A percentile compares a stretch with the other conserved stretches of the same genome.
phyloP scores from a whole-genome alignment of 805 yeast genomes.

The Vanderwaltozyma tropicalis region DNA sequence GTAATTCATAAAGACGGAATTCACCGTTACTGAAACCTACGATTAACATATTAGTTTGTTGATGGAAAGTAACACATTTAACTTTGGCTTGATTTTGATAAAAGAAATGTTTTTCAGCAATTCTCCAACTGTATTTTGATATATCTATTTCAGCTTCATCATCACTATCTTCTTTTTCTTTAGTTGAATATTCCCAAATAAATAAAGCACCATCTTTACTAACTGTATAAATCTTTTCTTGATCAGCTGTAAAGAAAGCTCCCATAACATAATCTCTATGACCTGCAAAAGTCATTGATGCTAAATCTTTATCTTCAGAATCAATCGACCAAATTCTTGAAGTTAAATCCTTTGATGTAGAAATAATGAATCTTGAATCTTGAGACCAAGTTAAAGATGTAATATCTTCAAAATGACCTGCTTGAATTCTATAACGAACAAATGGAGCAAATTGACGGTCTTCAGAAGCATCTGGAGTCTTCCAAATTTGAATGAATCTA shows the following conservation, averaged over 20 bases:
- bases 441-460: constrained; percentile 95
- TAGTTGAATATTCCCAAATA: constrained; percentile 75
- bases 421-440: constrained; percentile 77
- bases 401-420: constrained; percentile 86
- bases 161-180: constrained; percentile 37
- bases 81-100: constrained; percentile 55
- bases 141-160: constrained; percentile 32
- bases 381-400: constrained; percentile 75
- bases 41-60: constrained; percentile 57
- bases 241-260: constrained; percentile 81
- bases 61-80: constrained; percentile 75
- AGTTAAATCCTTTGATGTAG: constrained; percentile 85
- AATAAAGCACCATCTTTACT: constrained; percentile 93
- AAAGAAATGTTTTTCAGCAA: constrained; percentile 64
- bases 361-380: constrained; percentile 79
- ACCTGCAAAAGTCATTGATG: constrained; percentile 81
- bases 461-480: constrained; percentile 68
- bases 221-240: constrained; percentile 82
- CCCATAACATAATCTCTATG: constrained; percentile 81
- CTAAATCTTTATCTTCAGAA: constrained; percentile 53
- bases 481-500: constrained; percentile 84
- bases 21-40: constrained; percentile 88
- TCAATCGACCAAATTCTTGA: constrained; percentile 72
- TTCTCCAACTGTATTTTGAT: constrained; percentile 62
- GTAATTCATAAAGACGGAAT: constrained; percentile 82